Conservation (phyloP, 2,329 filamentous ascomycete species). For the Venturia oleaginea region DNA sequence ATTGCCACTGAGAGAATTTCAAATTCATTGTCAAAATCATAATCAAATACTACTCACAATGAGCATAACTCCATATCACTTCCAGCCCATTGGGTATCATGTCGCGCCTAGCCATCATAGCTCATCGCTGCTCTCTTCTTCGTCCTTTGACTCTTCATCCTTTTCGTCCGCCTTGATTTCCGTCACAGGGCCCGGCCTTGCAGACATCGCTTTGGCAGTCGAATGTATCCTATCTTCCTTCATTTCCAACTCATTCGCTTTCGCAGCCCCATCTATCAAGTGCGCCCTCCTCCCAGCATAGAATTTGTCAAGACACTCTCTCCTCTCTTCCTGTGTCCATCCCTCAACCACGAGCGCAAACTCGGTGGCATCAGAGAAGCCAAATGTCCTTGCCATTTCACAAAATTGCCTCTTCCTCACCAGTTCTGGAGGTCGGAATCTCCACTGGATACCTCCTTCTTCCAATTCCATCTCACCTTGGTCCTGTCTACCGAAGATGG, state of each 20-base stretch:
- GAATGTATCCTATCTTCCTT: neutral
- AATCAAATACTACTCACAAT: neutral
- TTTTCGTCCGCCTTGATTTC: neutral
- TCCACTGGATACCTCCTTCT: slow-evolving; percentile 24
- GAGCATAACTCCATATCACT: neutral
- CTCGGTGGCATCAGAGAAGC: slow-evolving; percentile 65
- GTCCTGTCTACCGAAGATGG: slow-evolving; percentile 12
- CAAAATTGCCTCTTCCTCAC: slow-evolving; percentile 80
- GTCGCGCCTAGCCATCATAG: slow-evolving; percentile 1
- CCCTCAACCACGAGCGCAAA: slow-evolving; percentile 87
- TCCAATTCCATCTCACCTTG: slow-evolving; percentile 17
- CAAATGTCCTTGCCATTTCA: slow-evolving; percentile 73
- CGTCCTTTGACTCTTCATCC: neutral
- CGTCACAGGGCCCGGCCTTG: neutral
- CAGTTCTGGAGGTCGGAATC: slow-evolving; percentile 54
- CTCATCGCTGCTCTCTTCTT: slow-evolving; percentile 8
- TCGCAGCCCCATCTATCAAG: neutral
- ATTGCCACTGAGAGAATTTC: neutral
- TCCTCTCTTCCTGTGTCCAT: slow-evolving; percentile 76
- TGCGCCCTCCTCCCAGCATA: slow-evolving; percentile 58
- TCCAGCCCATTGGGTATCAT: neutral
- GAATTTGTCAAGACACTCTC: slow-evolving; percentile 70
- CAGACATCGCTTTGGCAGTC: neutral
- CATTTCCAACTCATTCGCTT: neutral
- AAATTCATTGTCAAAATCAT: neutral